A percentile compares a stretch with the other conserved stretches of the same genome.
phyloP scores from a whole-genome alignment of 768 basidiomycete species.

The Hirschioporus abietinus region DNA sequence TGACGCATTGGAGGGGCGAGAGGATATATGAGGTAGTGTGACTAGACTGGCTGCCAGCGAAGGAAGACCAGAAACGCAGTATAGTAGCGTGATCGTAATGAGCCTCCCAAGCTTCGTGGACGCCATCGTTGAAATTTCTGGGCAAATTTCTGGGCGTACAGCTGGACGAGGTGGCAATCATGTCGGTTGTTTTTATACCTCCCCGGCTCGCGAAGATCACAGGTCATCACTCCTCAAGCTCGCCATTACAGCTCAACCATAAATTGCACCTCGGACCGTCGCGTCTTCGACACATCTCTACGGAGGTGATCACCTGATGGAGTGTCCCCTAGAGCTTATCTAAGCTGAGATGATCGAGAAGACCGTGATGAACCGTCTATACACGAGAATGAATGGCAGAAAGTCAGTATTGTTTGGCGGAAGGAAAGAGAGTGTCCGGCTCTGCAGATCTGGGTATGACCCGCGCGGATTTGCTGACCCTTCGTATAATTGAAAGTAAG shows the following conservation, averaged over 20 bases:
- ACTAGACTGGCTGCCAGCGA: not conserved
- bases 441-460: not conserved
- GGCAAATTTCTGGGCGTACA: too few relatives aligned
- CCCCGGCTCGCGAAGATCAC: not conserved
- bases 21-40: slow-evolving; percentile 11
- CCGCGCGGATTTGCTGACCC: not conserved
- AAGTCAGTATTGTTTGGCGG: not conserved
- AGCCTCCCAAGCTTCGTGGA: not conserved
- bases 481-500: not conserved
- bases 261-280: not conserved
- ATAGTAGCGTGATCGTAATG: not conserved
- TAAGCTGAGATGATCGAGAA: not conserved
- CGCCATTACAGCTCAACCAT: not conserved
- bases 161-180: too few relatives aligned
- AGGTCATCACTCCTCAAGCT: not conserved
- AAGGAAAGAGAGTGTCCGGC: not conserved
- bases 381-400: not conserved
- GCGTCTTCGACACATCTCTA: not conserved
- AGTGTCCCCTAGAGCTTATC: not conserved
- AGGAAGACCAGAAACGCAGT: not conserved
- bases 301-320: not conserved
- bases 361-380: not conserved
- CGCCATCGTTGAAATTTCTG: not conserved
- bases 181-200: not conserved
- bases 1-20: slow-evolving; percentile 17